Conservation (phyloP, 2,329 filamentous ascomycete species). For the Alternaria incomplexa region DNA sequence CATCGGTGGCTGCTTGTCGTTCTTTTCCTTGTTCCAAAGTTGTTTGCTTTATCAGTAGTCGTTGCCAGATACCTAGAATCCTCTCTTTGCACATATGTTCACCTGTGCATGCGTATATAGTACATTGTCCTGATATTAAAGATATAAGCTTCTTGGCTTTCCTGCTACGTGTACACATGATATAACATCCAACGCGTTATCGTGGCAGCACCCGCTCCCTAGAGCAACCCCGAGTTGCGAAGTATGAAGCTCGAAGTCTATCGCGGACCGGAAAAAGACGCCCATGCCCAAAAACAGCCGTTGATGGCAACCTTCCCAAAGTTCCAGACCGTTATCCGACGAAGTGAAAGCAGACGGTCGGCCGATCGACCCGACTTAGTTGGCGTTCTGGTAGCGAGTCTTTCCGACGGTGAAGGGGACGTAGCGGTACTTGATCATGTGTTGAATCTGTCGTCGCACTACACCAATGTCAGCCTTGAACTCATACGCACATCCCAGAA, state of each 20-base stretch:
- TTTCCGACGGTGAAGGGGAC: constrained; percentile 94
- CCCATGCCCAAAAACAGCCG: constrained; percentile 22
- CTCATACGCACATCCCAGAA: too few relatives aligned
- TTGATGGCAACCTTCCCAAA: constrained; percentile 9
- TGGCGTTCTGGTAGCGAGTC: constrained; percentile 49
- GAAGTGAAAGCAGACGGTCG: constrained; percentile 3
- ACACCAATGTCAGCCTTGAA: constrained; percentile 7
- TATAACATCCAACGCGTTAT: constrained; percentile 22
- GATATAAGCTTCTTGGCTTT: constrained; percentile 6
- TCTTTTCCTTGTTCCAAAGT: background rate
- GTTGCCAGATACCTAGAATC: background rate
- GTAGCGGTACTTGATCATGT: constrained; percentile 99
- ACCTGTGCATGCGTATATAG: background rate
- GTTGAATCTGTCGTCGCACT: constrained; percentile 99
- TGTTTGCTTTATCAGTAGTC: background rate
- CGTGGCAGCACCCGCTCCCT: constrained; percentile 8
- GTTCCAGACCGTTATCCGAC: background rate
- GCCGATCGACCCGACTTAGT: constrained; percentile 13
- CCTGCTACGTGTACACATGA: constrained; percentile 27
- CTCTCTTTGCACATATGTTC: background rate
- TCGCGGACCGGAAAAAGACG: constrained; percentile 23
- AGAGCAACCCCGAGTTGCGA: constrained; percentile 21
- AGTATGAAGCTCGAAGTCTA: constrained; percentile 26
- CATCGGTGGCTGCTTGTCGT: background rate
- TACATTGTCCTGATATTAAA: constrained; percentile 9